Conservation (phyloP, 2,329 filamentous ascomycete species). For the Hymenoscyphus infarciens region DNA sequence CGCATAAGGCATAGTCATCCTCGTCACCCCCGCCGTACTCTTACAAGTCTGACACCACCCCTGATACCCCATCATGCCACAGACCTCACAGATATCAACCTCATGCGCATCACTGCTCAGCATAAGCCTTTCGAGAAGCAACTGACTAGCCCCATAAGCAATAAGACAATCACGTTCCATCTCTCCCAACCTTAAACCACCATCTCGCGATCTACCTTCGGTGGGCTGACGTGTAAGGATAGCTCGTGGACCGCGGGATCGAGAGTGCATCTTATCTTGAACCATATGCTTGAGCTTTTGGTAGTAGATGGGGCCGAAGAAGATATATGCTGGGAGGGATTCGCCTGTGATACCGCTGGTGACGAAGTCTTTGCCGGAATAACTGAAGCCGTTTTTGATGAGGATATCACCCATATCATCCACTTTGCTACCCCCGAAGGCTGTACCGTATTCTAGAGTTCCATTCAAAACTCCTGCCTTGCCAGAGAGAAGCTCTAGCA, state of each 20-base stretch:
- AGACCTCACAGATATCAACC: constrained; percentile 90
- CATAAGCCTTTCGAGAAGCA: constrained; percentile 92
- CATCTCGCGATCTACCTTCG: constrained; percentile 88
- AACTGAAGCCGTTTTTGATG: constrained; percentile 86
- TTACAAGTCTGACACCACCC: constrained; percentile 94
- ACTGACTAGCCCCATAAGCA: constrained; percentile 89
- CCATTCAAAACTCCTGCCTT: constrained; percentile 89
- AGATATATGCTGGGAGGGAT: constrained; percentile 90
- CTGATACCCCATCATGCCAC: constrained; percentile 91
- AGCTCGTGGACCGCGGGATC: constrained; percentile 82
- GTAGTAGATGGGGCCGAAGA: constrained; percentile 98
- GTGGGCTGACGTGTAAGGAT: constrained; percentile 94
- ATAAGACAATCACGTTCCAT: constrained; percentile 99
- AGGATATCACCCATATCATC: constrained; percentile 86
- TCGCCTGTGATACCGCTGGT: constrained; percentile 95
- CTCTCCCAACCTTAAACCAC: constrained; percentile 89
- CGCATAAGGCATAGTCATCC: constrained; percentile 96
- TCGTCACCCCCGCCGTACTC: constrained; percentile 76
- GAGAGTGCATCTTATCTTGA: constrained; percentile 98
- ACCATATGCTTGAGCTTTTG: constrained; percentile 99
- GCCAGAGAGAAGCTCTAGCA: constrained; percentile 90
- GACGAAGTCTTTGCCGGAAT: constrained; percentile 95
- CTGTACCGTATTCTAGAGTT: constrained; percentile 84
- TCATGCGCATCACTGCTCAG: constrained; percentile 84
- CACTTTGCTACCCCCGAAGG: constrained; percentile 77